Conservation (phyloP, 441 rosid genomes). For the Corymbia citriodora region DNA sequence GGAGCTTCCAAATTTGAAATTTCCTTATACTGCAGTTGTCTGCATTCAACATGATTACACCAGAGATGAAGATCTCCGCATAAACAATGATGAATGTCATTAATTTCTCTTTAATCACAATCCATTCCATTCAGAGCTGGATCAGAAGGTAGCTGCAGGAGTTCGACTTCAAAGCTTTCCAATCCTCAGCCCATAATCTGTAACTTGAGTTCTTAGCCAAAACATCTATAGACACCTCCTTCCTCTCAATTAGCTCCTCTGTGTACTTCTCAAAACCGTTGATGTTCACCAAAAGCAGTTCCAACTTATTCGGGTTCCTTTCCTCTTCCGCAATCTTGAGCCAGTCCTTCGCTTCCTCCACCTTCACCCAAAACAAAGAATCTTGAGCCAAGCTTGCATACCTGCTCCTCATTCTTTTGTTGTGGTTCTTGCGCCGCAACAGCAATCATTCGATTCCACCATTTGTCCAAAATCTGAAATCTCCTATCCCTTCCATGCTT, state of each 20-base stretch:
- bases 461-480: constrained; percentile 5
- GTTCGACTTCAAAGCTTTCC: not conserved
- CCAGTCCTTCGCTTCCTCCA: constrained; percentile 71
- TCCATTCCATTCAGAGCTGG: not conserved
- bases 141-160: not conserved
- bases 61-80: too few species aligned
- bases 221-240: constrained; percentile 63
- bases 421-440: not conserved
- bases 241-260: constrained; percentile 22
- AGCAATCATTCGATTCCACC: not conserved
- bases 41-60: too few species aligned
- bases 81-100: too few species aligned
- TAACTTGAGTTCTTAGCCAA: constrained; percentile 62
- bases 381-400: constrained; percentile 52
- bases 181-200: constrained; percentile 30
- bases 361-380: constrained; percentile 75
- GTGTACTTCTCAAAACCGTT: constrained; percentile 37
- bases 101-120: not conserved
- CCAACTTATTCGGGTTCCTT: constrained; percentile 10
- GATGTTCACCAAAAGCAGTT: constrained; percentile 27
- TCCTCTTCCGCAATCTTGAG: constrained; percentile 33
- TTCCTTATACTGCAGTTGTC: not conserved
- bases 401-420: not conserved
- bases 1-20: not conserved
- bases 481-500: constrained; percentile 1